Percentiles rank a stretch among this genome's conserved stretches.
Conservation (phyloP, 1,284 basidiomycete genomes). For the Vanrija sp. region DNA sequence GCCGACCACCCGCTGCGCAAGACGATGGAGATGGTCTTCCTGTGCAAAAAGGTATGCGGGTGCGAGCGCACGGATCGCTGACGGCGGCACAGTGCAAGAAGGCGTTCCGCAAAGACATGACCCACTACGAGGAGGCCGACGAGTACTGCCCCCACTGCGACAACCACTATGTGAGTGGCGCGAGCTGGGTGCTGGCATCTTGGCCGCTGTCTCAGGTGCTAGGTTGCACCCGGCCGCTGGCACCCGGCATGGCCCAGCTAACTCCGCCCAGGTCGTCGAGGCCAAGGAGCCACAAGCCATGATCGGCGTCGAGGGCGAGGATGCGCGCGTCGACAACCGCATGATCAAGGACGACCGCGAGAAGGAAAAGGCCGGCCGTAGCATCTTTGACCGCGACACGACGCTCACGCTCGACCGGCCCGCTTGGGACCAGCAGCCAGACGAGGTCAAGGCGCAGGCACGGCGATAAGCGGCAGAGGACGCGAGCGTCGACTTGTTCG, state of each 20-base stretch:
- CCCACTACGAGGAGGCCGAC: conserved; percentile 85
- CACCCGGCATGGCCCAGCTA: not conserved
- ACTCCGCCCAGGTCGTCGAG: conserved; percentile 67
- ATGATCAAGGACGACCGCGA: conserved; percentile 68
- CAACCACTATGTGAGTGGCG: conserved; percentile 85
- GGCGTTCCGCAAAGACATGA: conserved; percentile 93
- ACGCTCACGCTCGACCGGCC: conserved; percentile 41
- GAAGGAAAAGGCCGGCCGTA: conserved; percentile 55
- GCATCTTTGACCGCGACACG: conserved; percentile 52
- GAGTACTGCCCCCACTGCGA: conserved; percentile 98
- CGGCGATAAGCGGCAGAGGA: too few species aligned
- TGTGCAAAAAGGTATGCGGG: conserved; percentile 73
- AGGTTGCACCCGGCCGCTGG: too few species aligned
- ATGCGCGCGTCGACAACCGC: conserved; percentile 76
- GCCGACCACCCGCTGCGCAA: conserved; percentile 70
- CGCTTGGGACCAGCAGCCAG: too few species aligned
- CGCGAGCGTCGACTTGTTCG: too few species aligned
- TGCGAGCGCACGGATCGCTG: not conserved
- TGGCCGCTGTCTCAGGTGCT: too few species aligned
- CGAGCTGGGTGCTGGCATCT: too few species aligned
- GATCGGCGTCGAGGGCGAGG: conserved; percentile 82
- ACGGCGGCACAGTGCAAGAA: conserved; percentile 65
- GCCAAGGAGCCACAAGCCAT: conserved; percentile 87
- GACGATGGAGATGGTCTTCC: conserved; percentile 85
- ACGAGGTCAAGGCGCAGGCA: too few species aligned